Base-by-base conservation (phyloP, 129 eudicot species). In the Glebionis coronaria region DNA sequence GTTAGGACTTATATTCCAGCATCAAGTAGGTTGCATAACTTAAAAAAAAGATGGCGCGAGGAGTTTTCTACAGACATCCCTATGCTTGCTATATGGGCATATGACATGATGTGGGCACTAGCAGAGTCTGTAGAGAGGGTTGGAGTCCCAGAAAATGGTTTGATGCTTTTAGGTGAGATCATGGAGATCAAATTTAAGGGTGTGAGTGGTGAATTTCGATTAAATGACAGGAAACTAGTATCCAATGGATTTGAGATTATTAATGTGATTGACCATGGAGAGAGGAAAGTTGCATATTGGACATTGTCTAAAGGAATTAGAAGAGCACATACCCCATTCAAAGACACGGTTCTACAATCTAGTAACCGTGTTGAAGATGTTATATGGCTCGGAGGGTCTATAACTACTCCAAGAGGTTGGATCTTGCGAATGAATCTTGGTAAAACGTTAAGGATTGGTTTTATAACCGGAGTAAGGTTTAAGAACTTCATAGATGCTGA, bases 261-360 rank as follows among this genome's bases (percentile, higher is more conserved):
- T 21, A 84, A 84, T 67, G 76, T 69, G 0, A 12, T 81, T 3
- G 87, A 88, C 13, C 45, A 45, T n/a, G 82, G 84, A 23, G 79
- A 76, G 70, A 82, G 70, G 66, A 76, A 56, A 13, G 63, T 87
- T 5, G 95, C 88, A 38, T 84, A 62, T 63, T 87, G 90, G 95
- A 79, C 83, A 16, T 38, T 15, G 3, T 28, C 66, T 0, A 9
- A 65, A 27, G 96, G 90, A 55, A 65, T 76, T 5, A 25, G 15
- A 18, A 65, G 65, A 65, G 52, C 50, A 12, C 63, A 56, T 20
- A 18, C 2, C 1, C 14, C 69, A 0, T 4, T 25, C 4, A 23
- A 63, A 18, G 15, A 8, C 11, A 73, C 16, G 4, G 61, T 9
- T 59, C 56, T 18, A 14, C 31, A 63, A 42, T 27, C 55, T 52